Evolutionary conservation across 495 filamentous ascomycete species (phyloP), one percentile per base, ranked within the genome.

Genomic region (Eremomyces bilateralis): DNA sequence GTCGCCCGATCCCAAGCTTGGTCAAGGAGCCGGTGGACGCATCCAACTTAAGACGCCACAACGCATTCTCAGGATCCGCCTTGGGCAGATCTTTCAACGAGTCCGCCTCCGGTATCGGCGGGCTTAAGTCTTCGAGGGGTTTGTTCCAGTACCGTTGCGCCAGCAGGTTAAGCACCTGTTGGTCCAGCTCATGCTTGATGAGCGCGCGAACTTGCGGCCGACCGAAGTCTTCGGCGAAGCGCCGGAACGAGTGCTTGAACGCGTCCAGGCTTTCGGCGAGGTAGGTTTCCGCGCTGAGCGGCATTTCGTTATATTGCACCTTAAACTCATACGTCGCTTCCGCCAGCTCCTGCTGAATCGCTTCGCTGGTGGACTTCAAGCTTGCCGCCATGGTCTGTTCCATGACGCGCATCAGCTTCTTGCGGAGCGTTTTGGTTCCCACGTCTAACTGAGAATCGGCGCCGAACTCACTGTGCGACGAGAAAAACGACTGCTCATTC

Each of bases 251-350:
- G 56, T 95, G 88, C 61, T 99, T 99, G 64, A 99, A 95, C 11
- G 73, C 71, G 50, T 99, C 88, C 1, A 99, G 62, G 45, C 75
- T 85, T 43, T 92, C 88, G 2, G 88, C 90, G 11, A 99, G 64
- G 45, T 99, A 94, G 10, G 85, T 85, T 52, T 95, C 90, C 1
- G 88, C 90, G 40, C 80, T 88, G 30, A 99, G 59, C 15, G 84
- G 79, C 17, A 88, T 70, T 49, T 99, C 90, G 48, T 95, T 99
- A 57, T 99, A 99, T 53, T 99, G 90, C 15, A 99, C 90, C 51
- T 95, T 99, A 66, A 93, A 95, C 47, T 99, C 88, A 46, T 99
- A 99, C 0, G 81, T 84, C 3, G 88, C 82, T 53, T 99, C 90
- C 50, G 94, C 84, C 0, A 99, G 69, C 52, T 99, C 88, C 45